Percentiles rank a stretch among this genome's conserved stretches.
phyloP scores from a whole-genome alignment of 805 yeast species.

The Torulaspora maleeae region DNA sequence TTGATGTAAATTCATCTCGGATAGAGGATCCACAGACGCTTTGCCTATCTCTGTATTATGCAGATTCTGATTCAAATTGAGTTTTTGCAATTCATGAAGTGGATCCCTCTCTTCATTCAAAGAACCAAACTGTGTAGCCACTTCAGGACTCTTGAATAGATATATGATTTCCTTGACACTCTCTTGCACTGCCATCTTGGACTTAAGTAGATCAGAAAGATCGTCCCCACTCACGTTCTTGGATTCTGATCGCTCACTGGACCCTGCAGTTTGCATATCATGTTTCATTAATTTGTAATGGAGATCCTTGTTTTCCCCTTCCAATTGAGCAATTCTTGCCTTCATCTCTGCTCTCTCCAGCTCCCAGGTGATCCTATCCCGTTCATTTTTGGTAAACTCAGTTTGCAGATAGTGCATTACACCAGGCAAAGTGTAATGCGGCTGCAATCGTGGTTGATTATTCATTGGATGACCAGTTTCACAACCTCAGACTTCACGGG shows the following conservation, averaged over 20 bases:
- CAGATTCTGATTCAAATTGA: constrained; percentile 19
- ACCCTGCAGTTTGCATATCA: neutral
- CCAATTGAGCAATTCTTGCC: constrained; percentile 45
- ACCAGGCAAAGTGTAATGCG: constrained; percentile 40
- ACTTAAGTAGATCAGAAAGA: constrained; percentile 17
- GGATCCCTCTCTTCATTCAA: constrained; percentile 22
- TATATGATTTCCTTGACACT: constrained; percentile 35
- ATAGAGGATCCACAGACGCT: neutral
- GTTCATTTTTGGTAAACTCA: constrained; percentile 58
- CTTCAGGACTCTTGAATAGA: constrained; percentile 30
- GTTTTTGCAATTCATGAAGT: constrained; percentile 25
- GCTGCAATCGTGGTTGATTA: constrained; percentile 17
- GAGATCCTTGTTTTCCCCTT: constrained; percentile 47
- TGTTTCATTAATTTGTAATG: constrained; percentile 19
- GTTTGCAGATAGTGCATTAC: constrained; percentile 60
- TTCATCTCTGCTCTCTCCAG: constrained; percentile 58
- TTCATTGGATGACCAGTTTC: constrained; percentile 5
- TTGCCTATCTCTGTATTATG: neutral
- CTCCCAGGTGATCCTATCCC: constrained; percentile 57
- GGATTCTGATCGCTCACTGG: neutral
- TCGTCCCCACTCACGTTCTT: constrained; percentile 6
- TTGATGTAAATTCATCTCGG: constrained; percentile 5
- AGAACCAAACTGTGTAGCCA: constrained; percentile 24
- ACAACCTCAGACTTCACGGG: too few relatives aligned
- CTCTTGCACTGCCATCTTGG: constrained; percentile 31